A percentile compares a stretch with the other conserved stretches of the same genome.
Conservation (phyloP, 441 rosid species). For the Adansonia grandidieri region DNA sequence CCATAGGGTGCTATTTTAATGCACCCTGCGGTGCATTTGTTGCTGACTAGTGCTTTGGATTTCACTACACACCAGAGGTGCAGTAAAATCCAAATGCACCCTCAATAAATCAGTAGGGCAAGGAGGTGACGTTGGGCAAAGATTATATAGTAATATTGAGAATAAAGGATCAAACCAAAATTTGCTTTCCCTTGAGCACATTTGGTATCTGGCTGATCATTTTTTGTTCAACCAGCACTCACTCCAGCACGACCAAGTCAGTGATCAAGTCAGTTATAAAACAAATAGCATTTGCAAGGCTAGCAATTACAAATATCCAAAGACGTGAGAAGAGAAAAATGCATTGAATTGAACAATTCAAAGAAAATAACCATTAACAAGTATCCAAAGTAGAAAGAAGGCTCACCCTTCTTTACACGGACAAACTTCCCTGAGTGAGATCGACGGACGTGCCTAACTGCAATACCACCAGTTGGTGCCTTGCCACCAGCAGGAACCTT, state of each 20-base stretch:
- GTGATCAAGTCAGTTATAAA: background rate
- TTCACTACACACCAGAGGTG: too few species aligned
- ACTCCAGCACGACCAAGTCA: background rate
- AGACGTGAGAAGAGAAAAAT: background rate
- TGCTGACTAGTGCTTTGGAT: too few species aligned
- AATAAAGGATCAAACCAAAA: background rate
- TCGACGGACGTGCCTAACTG: constrained; percentile 74
- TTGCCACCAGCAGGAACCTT: constrained; percentile 69
- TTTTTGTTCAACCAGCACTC: background rate
- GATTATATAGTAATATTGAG: background rate
- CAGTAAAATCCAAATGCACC: too few species aligned
- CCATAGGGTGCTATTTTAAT: too few species aligned
- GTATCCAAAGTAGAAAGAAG: background rate
- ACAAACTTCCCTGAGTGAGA: constrained; percentile 85
- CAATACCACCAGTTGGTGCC: constrained; percentile 66
- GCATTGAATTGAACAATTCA: background rate
- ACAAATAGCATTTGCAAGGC: background rate
- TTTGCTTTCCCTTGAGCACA: background rate
- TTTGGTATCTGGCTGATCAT: background rate
- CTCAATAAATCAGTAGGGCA: background rate
- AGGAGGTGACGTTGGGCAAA: background rate
- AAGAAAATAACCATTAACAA: too few species aligned
- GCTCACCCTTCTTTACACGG: constrained; percentile 87
- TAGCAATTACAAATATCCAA: background rate
- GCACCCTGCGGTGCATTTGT: too few species aligned